These are phyloP conservation scores for Russula abietina DNA, from an alignment of 768 basidiomycete species.

Conservation along the genomic window DNA sequence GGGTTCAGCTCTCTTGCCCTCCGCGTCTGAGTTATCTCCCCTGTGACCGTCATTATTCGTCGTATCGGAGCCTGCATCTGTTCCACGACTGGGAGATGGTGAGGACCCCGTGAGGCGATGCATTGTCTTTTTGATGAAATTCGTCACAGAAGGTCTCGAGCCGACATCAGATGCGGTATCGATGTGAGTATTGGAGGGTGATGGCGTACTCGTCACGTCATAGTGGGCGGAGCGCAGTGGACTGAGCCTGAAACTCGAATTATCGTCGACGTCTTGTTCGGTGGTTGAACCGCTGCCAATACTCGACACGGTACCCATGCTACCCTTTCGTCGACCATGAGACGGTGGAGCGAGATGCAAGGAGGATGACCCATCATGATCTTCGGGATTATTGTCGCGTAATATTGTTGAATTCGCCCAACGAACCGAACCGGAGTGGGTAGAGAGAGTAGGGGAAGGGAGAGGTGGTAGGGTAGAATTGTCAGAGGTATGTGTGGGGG, in stretches of 20 bases:
- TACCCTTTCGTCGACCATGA: constrained; percentile 43
- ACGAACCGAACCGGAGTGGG: too few species aligned
- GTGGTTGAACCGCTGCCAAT: too few species aligned
- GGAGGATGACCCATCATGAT: constrained; percentile 46
- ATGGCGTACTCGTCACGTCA: constrained; percentile 33
- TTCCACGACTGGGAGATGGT: constrained; percentile 24
- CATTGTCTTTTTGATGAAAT: too few species aligned
- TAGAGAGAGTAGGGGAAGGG: too few species aligned
- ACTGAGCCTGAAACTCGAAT: too few species aligned
- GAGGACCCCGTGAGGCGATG: constrained; percentile 17
- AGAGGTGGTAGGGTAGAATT: constrained; percentile 42
- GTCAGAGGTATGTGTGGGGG: constrained; percentile 32
- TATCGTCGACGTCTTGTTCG: too few species aligned
- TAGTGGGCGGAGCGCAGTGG: too few species aligned
- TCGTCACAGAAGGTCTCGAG: too few species aligned
- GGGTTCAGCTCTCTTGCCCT: constrained; percentile 10
- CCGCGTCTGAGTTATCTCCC: constrained; percentile 18
- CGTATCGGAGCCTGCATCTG: constrained; percentile 3
- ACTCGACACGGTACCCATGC: constrained; percentile 50
- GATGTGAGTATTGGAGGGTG: constrained; percentile 34
- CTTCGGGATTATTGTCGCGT: too few species aligned
- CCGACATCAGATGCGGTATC: too few species aligned
- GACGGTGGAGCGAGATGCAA: constrained; percentile 40
- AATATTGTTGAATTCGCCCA: too few species aligned
- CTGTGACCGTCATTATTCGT: constrained; percentile 24